phyloP scores from a whole-genome alignment of 306 rosid species.

The Mimosa pudica region DNA sequence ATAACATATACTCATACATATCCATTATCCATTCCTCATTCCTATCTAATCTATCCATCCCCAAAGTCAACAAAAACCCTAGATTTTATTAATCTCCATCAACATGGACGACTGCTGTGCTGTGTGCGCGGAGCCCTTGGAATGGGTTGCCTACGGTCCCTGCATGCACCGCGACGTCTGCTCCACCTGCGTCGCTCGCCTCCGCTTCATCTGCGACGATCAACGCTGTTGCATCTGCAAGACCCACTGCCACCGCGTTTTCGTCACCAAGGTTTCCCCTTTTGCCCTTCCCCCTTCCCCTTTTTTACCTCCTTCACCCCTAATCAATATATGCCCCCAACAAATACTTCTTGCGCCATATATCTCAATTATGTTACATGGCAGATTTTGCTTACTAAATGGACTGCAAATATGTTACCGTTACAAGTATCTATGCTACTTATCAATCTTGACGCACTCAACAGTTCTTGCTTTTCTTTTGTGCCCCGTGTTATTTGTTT shows the following conservation, averaged over 20 bases:
- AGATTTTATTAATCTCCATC: background rate
- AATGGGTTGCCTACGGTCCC: constrained; percentile 96
- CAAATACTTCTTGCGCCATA: background rate
- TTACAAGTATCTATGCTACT: background rate
- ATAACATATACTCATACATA: background rate
- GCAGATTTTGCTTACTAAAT: background rate
- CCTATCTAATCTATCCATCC: background rate
- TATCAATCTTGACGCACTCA: background rate
- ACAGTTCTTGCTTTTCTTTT: background rate
- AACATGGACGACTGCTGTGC: constrained; percentile 92
- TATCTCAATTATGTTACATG: background rate
- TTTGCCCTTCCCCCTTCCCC: background rate
- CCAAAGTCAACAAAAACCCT: constrained; percentile 16
- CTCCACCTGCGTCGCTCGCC: constrained; percentile 92
- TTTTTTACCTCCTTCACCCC: no score
- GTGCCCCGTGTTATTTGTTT: no score
- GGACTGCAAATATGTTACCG: background rate
- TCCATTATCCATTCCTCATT: background rate
- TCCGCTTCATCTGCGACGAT: constrained; percentile 93
- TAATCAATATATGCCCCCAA: no score
- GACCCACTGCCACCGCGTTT: constrained; percentile 62
- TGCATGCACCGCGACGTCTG: constrained; percentile 94
- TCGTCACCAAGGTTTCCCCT: constrained; percentile 73
- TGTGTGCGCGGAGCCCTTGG: constrained; percentile 89
- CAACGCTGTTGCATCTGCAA: constrained; percentile 92